Evolutionary conservation across 2,329 filamentous ascomycete genomes (phyloP).

Genomic region (Calonectria montana): DNA sequence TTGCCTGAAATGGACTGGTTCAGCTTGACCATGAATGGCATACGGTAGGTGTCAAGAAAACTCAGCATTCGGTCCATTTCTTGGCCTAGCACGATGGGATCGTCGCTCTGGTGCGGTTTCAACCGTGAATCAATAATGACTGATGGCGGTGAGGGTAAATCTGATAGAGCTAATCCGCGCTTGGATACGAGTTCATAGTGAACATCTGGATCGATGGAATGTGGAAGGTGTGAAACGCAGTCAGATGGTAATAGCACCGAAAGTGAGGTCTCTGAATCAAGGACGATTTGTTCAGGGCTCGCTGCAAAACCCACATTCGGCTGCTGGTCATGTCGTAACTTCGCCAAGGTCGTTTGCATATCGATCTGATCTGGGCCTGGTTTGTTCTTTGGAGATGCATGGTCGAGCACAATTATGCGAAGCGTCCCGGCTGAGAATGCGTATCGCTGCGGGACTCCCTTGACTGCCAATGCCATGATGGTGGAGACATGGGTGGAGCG

Average conservation of each 20-base stretch:
- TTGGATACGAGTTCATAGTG: background rate
- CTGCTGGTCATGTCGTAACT: background rate
- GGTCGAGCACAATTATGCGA: background rate
- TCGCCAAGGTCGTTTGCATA: background rate
- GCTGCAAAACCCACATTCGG: background rate
- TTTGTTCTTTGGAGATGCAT: background rate
- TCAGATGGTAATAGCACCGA: background rate
- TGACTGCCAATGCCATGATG: background rate
- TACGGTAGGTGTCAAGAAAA: background rate
- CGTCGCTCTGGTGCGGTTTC: background rate
- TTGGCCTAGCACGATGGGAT: background rate
- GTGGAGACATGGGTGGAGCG: background rate
- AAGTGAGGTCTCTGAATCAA: background rate
- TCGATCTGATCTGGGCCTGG: background rate
- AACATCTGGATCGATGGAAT: background rate
- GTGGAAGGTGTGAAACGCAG: background rate
- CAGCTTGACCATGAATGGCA: background rate
- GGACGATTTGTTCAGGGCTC: background rate
- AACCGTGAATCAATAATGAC: background rate
- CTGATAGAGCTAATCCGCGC: background rate
- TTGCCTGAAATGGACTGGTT: background rate
- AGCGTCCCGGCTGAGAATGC: background rate
- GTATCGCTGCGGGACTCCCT: background rate
- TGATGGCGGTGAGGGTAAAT: background rate
- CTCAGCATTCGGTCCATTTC: background rate